phyloP scores from a whole-genome alignment of 306 rosid genomes.

The Dicorynia guianensis region DNA sequence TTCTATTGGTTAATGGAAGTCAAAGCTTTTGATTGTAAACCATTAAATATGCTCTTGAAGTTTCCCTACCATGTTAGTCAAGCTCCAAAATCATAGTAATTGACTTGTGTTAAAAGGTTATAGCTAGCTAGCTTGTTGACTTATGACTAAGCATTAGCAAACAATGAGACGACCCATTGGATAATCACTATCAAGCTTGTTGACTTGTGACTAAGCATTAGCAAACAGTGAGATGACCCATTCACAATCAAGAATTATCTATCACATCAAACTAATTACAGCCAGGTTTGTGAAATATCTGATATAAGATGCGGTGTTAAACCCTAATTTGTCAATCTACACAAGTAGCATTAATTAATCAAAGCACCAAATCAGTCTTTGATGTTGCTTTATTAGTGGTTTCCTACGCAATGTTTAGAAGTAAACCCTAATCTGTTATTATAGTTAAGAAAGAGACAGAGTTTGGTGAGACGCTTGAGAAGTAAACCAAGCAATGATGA shows the following conservation, averaged over 20 bases:
- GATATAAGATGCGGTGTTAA: background rate
- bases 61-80: slow-evolving; percentile 45
- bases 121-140: slow-evolving; percentile 50
- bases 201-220: slow-evolving; percentile 58
- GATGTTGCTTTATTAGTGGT: slow-evolving; percentile 20
- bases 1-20: slow-evolving; percentile 37
- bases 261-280: slow-evolving; percentile 44
- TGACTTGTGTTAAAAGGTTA: slow-evolving; percentile 50
- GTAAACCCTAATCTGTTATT: slow-evolving; percentile 19
- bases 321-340: background rate
- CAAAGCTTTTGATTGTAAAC: slow-evolving; percentile 54
- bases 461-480: slow-evolving; percentile 42
- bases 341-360: background rate
- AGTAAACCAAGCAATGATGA: slow-evolving; percentile 47
- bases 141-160: slow-evolving; percentile 44
- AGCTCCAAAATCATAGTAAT: slow-evolving; percentile 54
- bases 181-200: slow-evolving; percentile 33
- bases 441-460: slow-evolving; percentile 37
- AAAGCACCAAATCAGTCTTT: background rate
- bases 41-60: slow-evolving; percentile 50
- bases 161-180: slow-evolving; percentile 37
- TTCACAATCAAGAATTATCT: slow-evolving; percentile 28
- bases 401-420: slow-evolving; percentile 26
- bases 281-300: slow-evolving; percentile 1
- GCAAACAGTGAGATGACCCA: slow-evolving; percentile 37